Evolutionary conservation across 1,284 basidiomycete genomes (phyloP).

Genomic region (Puccinia polysora): DNA sequence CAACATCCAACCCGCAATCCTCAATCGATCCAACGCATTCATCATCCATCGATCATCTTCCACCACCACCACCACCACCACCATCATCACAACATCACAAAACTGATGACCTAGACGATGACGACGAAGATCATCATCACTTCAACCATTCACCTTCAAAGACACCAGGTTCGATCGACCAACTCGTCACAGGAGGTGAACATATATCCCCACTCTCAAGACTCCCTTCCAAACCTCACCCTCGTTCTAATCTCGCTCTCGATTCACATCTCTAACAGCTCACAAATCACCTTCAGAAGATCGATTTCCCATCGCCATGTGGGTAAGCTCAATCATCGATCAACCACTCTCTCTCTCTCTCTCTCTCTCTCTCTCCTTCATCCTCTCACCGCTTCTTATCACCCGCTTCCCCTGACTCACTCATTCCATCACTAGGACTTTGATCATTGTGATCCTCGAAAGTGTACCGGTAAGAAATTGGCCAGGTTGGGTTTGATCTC

Average conservation of each 20-base stretch:
- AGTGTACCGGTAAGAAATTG: slow-evolving; percentile 92
- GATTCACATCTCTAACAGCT: slow-evolving; percentile 9
- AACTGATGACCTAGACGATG: background rate
- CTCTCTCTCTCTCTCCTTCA: background rate
- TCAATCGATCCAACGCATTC: slow-evolving; percentile 22
- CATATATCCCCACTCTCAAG: too few species aligned
- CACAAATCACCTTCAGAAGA: slow-evolving; percentile 4
- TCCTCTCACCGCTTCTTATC: background rate
- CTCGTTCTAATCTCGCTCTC: too few species aligned
- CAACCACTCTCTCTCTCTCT: too few species aligned
- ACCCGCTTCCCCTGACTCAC: background rate
- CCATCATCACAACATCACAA: background rate
- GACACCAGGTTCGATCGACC: too few species aligned
- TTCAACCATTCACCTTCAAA: too few species aligned
- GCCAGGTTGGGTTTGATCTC: slow-evolving; percentile 77
- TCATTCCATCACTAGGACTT: slow-evolving; percentile 67
- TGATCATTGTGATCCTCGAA: slow-evolving; percentile 89
- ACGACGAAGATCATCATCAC: too few species aligned
- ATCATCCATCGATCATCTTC: slow-evolving; percentile 21
- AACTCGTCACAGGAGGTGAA: too few species aligned
- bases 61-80: background rate
- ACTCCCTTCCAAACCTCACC: too few species aligned
- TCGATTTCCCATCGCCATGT: slow-evolving; percentile 31
- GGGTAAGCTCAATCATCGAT: slow-evolving; percentile 32
- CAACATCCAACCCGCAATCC: too few species aligned